These are phyloP conservation scores for Musa schizocarpa DNA, from an alignment of 176 grass and related monocot species.

Conservation along the genomic window DNA sequence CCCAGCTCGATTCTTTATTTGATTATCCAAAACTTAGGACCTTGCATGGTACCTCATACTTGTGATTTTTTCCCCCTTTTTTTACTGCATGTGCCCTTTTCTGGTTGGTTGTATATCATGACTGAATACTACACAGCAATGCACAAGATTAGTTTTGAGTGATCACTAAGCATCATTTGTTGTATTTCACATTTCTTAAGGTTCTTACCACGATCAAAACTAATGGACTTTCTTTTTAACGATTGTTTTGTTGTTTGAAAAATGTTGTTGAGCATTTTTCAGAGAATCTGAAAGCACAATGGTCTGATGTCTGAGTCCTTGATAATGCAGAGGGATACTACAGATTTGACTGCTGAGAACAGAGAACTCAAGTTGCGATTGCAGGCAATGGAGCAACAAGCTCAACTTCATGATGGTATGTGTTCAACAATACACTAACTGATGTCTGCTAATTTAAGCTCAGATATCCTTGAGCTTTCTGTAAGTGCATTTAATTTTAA, in stretches of 20 bases:
- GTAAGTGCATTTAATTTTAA: background rate
- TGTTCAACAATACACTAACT: background rate
- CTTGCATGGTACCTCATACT: too few relatives aligned
- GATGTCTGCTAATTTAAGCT: too few relatives aligned
- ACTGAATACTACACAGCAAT: too few relatives aligned
- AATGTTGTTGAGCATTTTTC: too few relatives aligned
- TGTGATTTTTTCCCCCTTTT: too few relatives aligned
- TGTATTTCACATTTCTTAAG: background rate
- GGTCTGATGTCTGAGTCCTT: background rate
- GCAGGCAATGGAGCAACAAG: constrained; percentile 95
- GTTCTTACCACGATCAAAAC: background rate
- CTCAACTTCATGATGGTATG: constrained; percentile 94
- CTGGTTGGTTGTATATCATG: too few relatives aligned
- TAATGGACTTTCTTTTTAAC: background rate
- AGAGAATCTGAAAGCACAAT: background rate
- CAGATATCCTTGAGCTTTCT: too few relatives aligned
- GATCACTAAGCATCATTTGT: background rate
- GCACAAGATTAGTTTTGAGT: too few relatives aligned
- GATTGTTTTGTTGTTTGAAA: background rate
- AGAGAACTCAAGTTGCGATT: constrained; percentile 88
- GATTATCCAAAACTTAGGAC: too few relatives aligned
- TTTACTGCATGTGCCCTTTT: too few relatives aligned
- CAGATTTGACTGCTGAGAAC: constrained; percentile 79
- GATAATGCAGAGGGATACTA: constrained; percentile 69
- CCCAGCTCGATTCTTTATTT: too few relatives aligned